Conservation (phyloP, 2,329 filamentous ascomycete genomes). For the Arthrobotrys musiformis region DNA sequence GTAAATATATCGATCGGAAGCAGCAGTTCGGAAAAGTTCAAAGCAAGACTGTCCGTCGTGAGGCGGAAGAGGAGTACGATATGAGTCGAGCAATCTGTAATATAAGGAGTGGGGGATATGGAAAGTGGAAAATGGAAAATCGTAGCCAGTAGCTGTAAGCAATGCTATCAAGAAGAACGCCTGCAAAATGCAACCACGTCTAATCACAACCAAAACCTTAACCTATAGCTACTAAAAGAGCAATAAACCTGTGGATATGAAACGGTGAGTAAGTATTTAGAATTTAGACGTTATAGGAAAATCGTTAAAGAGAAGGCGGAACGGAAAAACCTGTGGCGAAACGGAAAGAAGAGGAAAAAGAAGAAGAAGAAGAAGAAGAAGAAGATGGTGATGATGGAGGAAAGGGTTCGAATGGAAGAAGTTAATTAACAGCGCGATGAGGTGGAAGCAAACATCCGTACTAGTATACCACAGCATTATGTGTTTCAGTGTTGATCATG, state of each 20-base stretch:
- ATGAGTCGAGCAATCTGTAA: neutral
- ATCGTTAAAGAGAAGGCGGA: constrained; percentile 10
- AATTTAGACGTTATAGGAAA: constrained; percentile 12
- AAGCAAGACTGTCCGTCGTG: neutral
- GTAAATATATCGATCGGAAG: neutral
- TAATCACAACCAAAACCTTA: constrained; percentile 3
- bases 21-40: neutral
- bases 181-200: constrained; percentile 35
- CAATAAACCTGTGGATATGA: neutral
- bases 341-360: neutral
- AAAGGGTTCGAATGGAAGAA: neutral
- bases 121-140: no score
- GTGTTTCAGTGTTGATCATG: constrained; percentile 53
- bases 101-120: neutral
- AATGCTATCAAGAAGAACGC: constrained; percentile 33
- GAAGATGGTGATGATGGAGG: constrained; percentile 10
- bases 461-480: neutral
- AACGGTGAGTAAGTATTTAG: neutral
- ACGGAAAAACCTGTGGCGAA: neutral
- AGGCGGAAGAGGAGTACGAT: neutral
- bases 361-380: neutral
- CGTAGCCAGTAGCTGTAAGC: neutral
- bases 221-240: neutral
- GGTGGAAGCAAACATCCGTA: constrained; percentile 2
- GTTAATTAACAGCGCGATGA: constrained; percentile 14